Conservation (phyloP, 805 yeast genomes). For the Limtongia smithiae region DNA sequence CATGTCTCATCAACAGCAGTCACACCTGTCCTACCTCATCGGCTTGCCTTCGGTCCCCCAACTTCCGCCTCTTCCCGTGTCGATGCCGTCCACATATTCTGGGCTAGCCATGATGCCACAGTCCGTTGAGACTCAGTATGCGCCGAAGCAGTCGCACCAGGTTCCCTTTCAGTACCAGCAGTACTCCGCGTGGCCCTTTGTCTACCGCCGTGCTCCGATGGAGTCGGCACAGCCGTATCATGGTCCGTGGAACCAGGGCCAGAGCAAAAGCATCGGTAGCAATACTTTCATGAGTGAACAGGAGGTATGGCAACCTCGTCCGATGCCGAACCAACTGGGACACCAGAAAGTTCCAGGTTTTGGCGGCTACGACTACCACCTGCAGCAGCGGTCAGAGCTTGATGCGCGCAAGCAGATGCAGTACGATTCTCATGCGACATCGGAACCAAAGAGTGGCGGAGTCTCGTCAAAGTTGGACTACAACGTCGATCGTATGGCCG, state of each 20-base stretch:
- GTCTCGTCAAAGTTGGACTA: constrained; percentile 76
- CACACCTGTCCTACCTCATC: constrained; percentile 7
- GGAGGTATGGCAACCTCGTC: neutral
- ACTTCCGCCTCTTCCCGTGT: neutral
- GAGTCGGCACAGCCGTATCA: neutral
- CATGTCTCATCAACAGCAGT: neutral
- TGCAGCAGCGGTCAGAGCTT: neutral
- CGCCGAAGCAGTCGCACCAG: constrained; percentile 1
- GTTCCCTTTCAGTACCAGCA: constrained; percentile 2
- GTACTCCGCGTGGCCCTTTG: neutral
- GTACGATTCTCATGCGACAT: neutral
- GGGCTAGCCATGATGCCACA: constrained; percentile 1
- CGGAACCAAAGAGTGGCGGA: constrained; percentile 53
- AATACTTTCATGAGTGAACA: neutral
- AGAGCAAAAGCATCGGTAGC: neutral
- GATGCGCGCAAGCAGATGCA: neutral
- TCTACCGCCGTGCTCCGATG: neutral
- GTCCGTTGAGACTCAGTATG: constrained; percentile 1
- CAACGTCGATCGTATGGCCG: constrained; percentile 72
- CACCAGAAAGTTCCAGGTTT: neutral
- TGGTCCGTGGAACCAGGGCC: no score
- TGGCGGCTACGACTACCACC: neutral
- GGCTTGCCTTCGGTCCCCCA: neutral
- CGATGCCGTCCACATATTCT: neutral
- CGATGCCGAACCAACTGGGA: neutral